Evolutionary conservation across 2,329 filamentous ascomycete genomes (phyloP).

Genomic region (Chalaropsis thielavioides): DNA sequence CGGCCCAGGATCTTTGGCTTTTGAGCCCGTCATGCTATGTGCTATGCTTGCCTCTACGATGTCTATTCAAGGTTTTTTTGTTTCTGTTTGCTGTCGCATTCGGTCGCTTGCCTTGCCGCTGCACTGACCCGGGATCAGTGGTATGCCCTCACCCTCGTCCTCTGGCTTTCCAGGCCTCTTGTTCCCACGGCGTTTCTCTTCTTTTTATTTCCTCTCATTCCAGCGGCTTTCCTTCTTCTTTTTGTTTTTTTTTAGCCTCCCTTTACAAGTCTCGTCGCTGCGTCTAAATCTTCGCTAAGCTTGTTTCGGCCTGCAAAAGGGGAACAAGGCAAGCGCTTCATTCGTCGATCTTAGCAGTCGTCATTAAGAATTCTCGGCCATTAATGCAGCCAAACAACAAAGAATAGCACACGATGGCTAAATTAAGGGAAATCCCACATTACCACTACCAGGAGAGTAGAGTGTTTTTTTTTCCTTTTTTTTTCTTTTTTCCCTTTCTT

Average conservation of each 20-base stretch:
- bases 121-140: slow-evolving; percentile 1
- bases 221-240: not conserved
- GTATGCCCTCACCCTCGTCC: not conserved
- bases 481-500: no score
- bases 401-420: no score
- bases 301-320: not conserved
- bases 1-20: not conserved
- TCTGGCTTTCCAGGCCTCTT: no score
- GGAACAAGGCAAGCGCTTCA: not conserved
- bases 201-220: no score
- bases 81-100: not conserved
- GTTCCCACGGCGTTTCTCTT: no score
- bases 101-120: not conserved
- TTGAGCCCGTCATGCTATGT: not conserved
- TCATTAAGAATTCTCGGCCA: not conserved
- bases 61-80: slow-evolving; percentile 10
- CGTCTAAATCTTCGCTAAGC: not conserved
- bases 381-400: not conserved
- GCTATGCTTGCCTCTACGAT: not conserved
- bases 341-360: not conserved
- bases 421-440: no score
- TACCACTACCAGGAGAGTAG: no score
- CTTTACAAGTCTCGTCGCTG: no score
- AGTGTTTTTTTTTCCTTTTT: no score
- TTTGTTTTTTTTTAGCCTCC: not conserved